These are phyloP conservation scores for Acidiella bohemica DNA, from an alignment of 495 filamentous ascomycete species.

Conservation along the genomic window DNA sequence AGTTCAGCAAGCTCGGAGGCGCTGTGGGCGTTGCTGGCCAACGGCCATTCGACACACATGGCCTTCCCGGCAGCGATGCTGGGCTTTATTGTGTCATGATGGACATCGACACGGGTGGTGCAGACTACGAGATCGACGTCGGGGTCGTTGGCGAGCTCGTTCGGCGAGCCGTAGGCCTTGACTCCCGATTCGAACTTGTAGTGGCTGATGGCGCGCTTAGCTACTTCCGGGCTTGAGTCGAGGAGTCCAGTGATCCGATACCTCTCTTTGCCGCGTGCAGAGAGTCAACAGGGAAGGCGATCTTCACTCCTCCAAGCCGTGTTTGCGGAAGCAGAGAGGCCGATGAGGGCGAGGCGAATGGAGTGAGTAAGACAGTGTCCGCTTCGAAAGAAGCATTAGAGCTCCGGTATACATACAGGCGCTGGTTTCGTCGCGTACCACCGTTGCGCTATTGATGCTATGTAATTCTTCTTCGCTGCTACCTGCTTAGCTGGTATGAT, in stretches of 20 bases:
- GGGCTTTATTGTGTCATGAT: constrained; percentile 35
- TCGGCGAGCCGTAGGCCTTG: constrained; percentile 39
- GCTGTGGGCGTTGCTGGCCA: constrained; percentile 26
- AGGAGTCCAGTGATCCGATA: constrained; percentile 46
- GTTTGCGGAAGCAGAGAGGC: constrained; percentile 37
- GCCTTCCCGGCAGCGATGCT: constrained; percentile 42
- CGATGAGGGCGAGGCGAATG: constrained; percentile 44
- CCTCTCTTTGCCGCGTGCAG: constrained; percentile 21
- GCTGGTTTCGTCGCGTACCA: no score
- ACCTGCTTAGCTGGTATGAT: no score
- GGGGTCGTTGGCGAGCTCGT: constrained; percentile 38
- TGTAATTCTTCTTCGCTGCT: no score
- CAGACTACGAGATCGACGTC: constrained; percentile 48
- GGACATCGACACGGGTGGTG: constrained; percentile 41
- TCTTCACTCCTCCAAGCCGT: constrained; percentile 41
- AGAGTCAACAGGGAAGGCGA: constrained; percentile 44
- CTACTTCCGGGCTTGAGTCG: constrained; percentile 40
- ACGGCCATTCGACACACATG: constrained; percentile 47
- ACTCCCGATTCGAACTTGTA: constrained; percentile 32
- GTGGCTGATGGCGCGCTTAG: constrained; percentile 35
- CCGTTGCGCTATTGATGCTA: no score
- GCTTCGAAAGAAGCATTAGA: no score
- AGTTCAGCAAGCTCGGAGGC: constrained; percentile 32
- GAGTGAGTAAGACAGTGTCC: no score
- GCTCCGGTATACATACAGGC: no score